phyloP scores from a whole-genome alignment of 441 rosid genomes.

The Lepidium campestre region DNA sequence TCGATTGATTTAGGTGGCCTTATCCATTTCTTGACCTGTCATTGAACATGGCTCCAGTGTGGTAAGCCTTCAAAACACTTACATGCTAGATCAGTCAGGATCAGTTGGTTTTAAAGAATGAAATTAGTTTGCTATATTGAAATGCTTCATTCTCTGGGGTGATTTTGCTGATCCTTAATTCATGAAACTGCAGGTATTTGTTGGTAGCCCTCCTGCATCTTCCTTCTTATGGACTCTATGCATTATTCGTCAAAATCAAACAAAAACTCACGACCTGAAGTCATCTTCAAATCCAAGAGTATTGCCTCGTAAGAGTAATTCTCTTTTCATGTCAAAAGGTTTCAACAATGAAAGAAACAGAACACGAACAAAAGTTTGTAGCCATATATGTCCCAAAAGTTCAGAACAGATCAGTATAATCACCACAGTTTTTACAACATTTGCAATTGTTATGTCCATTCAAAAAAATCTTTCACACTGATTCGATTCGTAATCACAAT shows the following conservation, averaged over 20 bases:
- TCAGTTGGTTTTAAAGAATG: neutral
- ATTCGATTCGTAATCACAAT: neutral
- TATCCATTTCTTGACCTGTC: conserved; percentile 52
- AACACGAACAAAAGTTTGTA: neutral
- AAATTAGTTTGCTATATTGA: neutral
- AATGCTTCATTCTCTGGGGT: neutral
- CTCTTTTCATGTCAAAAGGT: neutral
- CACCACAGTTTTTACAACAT: neutral
- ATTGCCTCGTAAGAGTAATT: neutral
- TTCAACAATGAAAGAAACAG: neutral
- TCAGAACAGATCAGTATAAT: neutral
- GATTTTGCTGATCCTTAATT: neutral
- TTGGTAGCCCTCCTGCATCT: conserved; percentile 40
- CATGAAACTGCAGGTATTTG: conserved; percentile 36
- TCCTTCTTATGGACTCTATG: conserved; percentile 47
- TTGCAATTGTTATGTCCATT: neutral
- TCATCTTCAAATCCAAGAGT: neutral
- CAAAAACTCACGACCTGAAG: conserved; percentile 18
- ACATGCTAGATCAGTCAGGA: neutral
- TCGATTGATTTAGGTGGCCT: conserved; percentile 42
- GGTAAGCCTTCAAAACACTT: conserved; percentile 29
- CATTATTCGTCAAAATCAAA: conserved; percentile 30
- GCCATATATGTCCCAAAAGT: neutral
- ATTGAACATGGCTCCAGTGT: conserved; percentile 36
- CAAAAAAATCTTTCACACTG: neutral